phyloP scores from a whole-genome alignment of 1,284 basidiomycete genomes.

The Boletus subluridellus region DNA sequence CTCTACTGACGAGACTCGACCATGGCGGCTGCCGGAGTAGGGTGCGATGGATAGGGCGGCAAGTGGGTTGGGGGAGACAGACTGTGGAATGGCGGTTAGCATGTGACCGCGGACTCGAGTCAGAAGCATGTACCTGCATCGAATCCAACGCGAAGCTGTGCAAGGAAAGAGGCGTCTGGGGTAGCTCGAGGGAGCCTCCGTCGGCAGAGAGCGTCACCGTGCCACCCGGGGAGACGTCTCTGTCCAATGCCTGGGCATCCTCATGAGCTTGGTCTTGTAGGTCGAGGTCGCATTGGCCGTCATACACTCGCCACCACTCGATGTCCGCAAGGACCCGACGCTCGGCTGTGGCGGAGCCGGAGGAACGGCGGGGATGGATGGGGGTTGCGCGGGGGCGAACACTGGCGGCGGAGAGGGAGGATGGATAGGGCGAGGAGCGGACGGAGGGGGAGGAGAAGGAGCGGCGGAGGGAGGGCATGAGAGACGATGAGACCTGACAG shows the following conservation, averaged over 20 bases:
- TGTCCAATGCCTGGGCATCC: slow-evolving; percentile 19
- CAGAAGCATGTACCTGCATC: slow-evolving; percentile 23
- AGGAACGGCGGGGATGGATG: slow-evolving; percentile 53
- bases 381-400: slow-evolving; percentile 37
- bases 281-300: slow-evolving; percentile 57
- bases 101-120: slow-evolving; percentile 11
- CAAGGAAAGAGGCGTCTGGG: slow-evolving; percentile 15
- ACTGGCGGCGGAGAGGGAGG: slow-evolving; percentile 36
- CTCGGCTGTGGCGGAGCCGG: slow-evolving; percentile 57
- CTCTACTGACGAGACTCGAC: slow-evolving; percentile 48
- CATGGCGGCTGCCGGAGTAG: slow-evolving; percentile 43
- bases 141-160: slow-evolving; percentile 22
- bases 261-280: slow-evolving; percentile 36
- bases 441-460: slow-evolving; percentile 62
- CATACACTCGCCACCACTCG: slow-evolving; percentile 77
- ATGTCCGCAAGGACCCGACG: slow-evolving; percentile 76
- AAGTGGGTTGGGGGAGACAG: slow-evolving; percentile 40
- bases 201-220: slow-evolving; percentile 25
- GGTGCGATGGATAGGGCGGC: slow-evolving; percentile 52
- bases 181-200: slow-evolving; percentile 21
- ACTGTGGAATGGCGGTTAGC: slow-evolving; percentile 23
- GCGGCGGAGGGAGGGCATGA: slow-evolving; percentile 75
- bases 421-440: slow-evolving; percentile 59
- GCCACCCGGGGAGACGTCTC: slow-evolving; percentile 18
- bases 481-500: slow-evolving; percentile 12